Evolutionary conservation across 768 basidiomycete species (phyloP).

Genomic region (Grammothele lineata): DNA sequence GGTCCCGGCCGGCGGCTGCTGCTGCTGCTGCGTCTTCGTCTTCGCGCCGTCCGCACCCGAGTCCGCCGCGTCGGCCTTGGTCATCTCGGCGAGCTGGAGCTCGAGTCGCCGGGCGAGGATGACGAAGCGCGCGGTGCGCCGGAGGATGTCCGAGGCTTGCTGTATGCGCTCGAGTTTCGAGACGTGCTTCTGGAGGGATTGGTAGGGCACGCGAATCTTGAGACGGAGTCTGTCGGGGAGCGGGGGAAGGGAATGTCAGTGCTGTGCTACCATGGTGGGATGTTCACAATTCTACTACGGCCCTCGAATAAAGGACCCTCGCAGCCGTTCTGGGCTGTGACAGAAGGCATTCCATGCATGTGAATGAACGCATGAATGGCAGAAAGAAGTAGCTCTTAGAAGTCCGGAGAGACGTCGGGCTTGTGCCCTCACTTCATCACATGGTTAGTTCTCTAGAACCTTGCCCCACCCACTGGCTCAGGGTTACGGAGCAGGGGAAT

Average conservation of each 20-base stretch:
- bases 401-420: no score
- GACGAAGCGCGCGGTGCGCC: conserved; percentile 82
- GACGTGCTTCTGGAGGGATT: conserved; percentile 67
- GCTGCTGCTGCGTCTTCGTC: conserved; percentile 12
- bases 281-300: no score
- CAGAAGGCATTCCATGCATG: no score
- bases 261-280: no score
- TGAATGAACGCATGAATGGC: no score
- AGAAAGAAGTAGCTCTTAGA: background rate
- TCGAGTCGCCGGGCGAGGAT: conserved; percentile 80
- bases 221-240: conserved; percentile 73
- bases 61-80: conserved; percentile 21
- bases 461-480: no score
- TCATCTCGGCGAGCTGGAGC: conserved; percentile 76
- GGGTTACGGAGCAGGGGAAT: no score
- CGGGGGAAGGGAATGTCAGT: no score
- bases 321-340: no score
- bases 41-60: background rate
- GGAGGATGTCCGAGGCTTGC: conserved; percentile 78
- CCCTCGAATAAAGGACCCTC: no score
- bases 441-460: no score
- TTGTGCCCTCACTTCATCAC: no score
- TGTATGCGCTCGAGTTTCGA: conserved; percentile 73
- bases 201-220: conserved; percentile 85
- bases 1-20: background rate